Evolutionary conservation across 768 basidiomycete species (phyloP).

Genomic region (Boletus rex-veris): DNA sequence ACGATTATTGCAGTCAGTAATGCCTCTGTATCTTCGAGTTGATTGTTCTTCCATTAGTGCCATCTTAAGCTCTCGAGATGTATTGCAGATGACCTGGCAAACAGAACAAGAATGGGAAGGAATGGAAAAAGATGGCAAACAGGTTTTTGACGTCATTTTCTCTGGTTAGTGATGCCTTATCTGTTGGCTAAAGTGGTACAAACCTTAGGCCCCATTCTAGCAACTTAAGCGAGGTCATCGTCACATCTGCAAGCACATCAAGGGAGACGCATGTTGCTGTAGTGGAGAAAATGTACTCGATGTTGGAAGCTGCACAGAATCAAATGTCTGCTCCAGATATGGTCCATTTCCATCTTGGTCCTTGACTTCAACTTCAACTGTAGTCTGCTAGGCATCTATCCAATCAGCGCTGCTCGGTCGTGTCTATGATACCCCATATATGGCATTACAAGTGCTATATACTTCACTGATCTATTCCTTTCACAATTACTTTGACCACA

Average conservation of each 20-base stretch:
- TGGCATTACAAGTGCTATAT: slow-evolving; percentile 73
- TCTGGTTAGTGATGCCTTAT: slow-evolving; percentile 36
- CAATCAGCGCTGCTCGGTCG: slow-evolving; percentile 65
- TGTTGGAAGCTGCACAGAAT: slow-evolving; percentile 22
- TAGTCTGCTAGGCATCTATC: slow-evolving; percentile 45
- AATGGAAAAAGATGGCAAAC: slow-evolving; percentile 43
- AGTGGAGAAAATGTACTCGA: slow-evolving; percentile 53
- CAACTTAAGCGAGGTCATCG: slow-evolving; percentile 40
- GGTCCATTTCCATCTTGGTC: slow-evolving; percentile 4
- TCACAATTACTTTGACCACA: slow-evolving; percentile 27
- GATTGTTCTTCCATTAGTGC: slow-evolving; percentile 59
- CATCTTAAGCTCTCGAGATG: slow-evolving; percentile 49
- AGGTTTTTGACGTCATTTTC: slow-evolving; percentile 59
- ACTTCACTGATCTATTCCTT: slow-evolving; percentile 42
- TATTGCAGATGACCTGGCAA: slow-evolving; percentile 33
- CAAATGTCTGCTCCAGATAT: slow-evolving; percentile 37
- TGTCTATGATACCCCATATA: slow-evolving; percentile 58
- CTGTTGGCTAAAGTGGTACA: not conserved
- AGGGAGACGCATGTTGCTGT: slow-evolving; percentile 55
- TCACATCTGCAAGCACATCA: slow-evolving; percentile 64
- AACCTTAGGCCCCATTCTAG: slow-evolving; percentile 23
- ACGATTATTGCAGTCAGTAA: too few relatives aligned
- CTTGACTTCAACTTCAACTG: not conserved
- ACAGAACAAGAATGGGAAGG: slow-evolving; percentile 27
- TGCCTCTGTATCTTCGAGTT: too few relatives aligned